Evolutionary conservation across 805 yeast genomes (phyloP).

Genomic region (Nakazawaea ambrosiae): DNA sequence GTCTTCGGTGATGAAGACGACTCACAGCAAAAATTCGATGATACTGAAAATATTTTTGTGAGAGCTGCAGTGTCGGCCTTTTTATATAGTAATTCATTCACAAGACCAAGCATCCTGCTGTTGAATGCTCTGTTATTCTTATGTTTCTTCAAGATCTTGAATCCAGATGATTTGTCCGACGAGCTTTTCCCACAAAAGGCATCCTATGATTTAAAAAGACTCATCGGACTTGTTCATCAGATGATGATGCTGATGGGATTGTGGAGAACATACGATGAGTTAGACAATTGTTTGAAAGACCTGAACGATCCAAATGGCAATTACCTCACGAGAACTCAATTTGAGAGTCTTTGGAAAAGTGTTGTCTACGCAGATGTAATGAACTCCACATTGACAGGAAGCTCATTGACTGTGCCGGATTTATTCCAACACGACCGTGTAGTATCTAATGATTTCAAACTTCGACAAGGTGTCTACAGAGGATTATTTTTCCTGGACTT

Average conservation of each 20-base stretch:
- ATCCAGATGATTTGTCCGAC: slow-evolving; percentile 7
- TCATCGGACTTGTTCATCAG: background rate
- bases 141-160: background rate
- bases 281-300: slow-evolving; percentile 3
- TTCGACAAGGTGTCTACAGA: background rate
- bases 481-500: background rate
- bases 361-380: slow-evolving; percentile 1
- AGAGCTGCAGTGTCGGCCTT: slow-evolving; percentile 2
- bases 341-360: slow-evolving; percentile 8
- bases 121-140: slow-evolving; percentile 1
- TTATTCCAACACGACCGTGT: background rate
- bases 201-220: background rate
- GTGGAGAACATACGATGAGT: slow-evolving; percentile 7
- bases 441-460: background rate
- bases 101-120: background rate
- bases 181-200: slow-evolving; percentile 3
- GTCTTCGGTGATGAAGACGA: slow-evolving; percentile 1
- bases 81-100: slow-evolving; percentile 1
- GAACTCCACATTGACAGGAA: background rate
- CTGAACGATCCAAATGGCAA: slow-evolving; percentile 3
- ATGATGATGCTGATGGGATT: slow-evolving; percentile 9
- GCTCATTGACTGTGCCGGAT: background rate
- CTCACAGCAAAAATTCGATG: slow-evolving; percentile 1
- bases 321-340: background rate
- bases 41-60: slow-evolving; percentile 5